These are phyloP conservation scores for Cyclostephanos invisitatus DNA, from an alignment of 108 stramenopile species.

Conservation along the genomic window DNA sequence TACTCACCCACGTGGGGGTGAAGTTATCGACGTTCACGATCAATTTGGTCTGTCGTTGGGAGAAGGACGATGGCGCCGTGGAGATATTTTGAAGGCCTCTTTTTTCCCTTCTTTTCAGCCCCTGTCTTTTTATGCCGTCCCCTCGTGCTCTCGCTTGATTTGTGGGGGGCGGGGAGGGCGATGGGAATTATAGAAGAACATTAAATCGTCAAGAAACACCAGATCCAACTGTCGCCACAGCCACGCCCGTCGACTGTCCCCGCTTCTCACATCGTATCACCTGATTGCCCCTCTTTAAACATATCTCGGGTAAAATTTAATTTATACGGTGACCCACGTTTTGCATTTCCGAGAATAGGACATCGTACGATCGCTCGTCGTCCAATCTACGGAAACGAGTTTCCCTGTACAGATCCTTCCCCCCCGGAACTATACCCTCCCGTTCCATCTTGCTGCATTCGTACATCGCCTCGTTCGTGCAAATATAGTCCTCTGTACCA, in stretches of 20 bases:
- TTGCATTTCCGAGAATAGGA: conserved; percentile 13
- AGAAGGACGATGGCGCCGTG: conserved; percentile 64
- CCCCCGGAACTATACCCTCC: conserved; percentile 53
- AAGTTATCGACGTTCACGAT: conserved; percentile 82
- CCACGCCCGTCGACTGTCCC: too few relatives aligned
- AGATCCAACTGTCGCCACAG: too few relatives aligned
- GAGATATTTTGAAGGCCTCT: conserved; percentile 46
- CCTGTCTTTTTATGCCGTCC: too few relatives aligned
- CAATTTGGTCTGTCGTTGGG: conserved; percentile 80
- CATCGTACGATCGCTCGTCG: conserved; percentile 42
- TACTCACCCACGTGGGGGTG: conserved; percentile 86
- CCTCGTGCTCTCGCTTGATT: too few relatives aligned
- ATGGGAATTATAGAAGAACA: too few relatives aligned
- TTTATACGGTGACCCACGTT: too few relatives aligned
- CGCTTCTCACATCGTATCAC: too few relatives aligned
- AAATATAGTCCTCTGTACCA: conserved; percentile 62
- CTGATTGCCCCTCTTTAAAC: too few relatives aligned
- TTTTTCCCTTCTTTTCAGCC: neutral
- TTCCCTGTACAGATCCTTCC: conserved; percentile 61
- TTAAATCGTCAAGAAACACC: too few relatives aligned
- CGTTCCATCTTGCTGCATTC: conserved; percentile 51
- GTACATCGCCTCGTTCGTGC: conserved; percentile 75
- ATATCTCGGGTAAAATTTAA: too few relatives aligned
- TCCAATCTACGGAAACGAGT: conserved; percentile 46
- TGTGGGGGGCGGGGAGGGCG: too few relatives aligned